Evolutionary conservation across 2,329 filamentous ascomycete genomes (phyloP).

Genomic region (Aspergillus latus): DNA sequence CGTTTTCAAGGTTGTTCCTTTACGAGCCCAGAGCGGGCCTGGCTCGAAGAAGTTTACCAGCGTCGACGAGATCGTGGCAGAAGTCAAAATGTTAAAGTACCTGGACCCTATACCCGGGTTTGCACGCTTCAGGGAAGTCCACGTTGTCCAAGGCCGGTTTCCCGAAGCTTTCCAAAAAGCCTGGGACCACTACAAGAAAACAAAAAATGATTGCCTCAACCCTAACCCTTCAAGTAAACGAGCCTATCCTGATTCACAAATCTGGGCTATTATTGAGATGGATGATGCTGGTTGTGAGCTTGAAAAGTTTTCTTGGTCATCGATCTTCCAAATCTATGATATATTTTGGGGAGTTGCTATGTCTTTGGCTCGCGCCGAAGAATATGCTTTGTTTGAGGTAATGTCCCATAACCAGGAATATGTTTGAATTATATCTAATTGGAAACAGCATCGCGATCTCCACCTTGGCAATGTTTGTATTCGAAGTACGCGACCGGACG

Average conservation of each 20-base stretch:
- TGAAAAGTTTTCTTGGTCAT: slow-evolving; percentile 46
- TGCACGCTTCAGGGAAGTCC: slow-evolving; percentile 60
- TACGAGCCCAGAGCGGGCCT: slow-evolving; percentile 42
- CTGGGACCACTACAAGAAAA: slow-evolving; percentile 42
- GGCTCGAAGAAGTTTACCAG: slow-evolving; percentile 46
- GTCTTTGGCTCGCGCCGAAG: slow-evolving; percentile 61
- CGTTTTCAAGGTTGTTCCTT: slow-evolving; percentile 52
- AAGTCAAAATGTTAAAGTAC: slow-evolving; percentile 55
- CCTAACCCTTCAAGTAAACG: slow-evolving; percentile 56
- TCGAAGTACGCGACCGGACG: slow-evolving; percentile 34
- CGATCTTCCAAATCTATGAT: slow-evolving; percentile 56
- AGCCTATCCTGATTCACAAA: slow-evolving; percentile 55
- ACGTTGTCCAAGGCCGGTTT: slow-evolving; percentile 58
- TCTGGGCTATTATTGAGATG: slow-evolving; percentile 67
- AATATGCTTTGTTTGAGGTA: slow-evolving; percentile 59
- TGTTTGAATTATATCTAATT: slow-evolving; percentile 13
- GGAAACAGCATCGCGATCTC: slow-evolving; percentile 58
- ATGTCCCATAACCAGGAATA: not conserved
- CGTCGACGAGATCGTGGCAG: slow-evolving; percentile 51
- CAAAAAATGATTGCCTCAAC: slow-evolving; percentile 51
- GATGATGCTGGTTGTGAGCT: slow-evolving; percentile 63
- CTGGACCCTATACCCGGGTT: slow-evolving; percentile 62
- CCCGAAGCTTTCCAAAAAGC: slow-evolving; percentile 52
- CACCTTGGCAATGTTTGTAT: slow-evolving; percentile 68
- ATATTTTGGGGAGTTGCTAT: slow-evolving; percentile 67